phyloP scores from a whole-genome alignment of 2,329 filamentous ascomycete species.

The Talaromyces sp. region DNA sequence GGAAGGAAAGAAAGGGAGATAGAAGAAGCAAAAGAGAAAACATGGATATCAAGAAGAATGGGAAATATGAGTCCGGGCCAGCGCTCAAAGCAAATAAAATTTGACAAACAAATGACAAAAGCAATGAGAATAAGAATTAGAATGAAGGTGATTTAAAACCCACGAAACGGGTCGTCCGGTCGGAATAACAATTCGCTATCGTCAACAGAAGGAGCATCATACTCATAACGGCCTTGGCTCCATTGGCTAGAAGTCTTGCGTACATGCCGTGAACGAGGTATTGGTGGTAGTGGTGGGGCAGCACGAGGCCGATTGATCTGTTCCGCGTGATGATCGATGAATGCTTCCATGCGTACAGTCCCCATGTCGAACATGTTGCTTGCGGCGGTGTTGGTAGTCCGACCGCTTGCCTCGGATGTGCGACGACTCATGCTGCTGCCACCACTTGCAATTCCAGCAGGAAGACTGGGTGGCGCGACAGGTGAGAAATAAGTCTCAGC shows the following conservation, averaged over 20 bases:
- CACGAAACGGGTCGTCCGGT: slow-evolving; percentile 52
- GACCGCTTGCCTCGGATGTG: slow-evolving; percentile 55
- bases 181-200: slow-evolving; percentile 44
- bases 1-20: not conserved
- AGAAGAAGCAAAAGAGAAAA: not conserved
- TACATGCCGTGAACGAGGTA: slow-evolving; percentile 26
- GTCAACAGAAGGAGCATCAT: slow-evolving; percentile 39
- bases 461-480: slow-evolving; percentile 20
- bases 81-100: not conserved
- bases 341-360: slow-evolving; percentile 95
- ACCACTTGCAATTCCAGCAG: slow-evolving; percentile 34
- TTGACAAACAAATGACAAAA: not conserved
- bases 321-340: slow-evolving; percentile 64
- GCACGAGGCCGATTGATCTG: slow-evolving; percentile 32
- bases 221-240: slow-evolving; percentile 35
- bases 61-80: slow-evolving; percentile 3
- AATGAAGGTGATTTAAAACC: slow-evolving; percentile 46
- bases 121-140: not conserved
- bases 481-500: slow-evolving; percentile 59
- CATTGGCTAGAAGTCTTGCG: slow-evolving; percentile 38
- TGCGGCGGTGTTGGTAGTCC: slow-evolving; percentile 46
- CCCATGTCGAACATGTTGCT: slow-evolving; percentile 82
- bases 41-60: slow-evolving; percentile 2
- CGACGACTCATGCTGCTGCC: slow-evolving; percentile 54
- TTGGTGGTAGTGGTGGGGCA: slow-evolving; percentile 13